A percentile compares a stretch with the other conserved stretches of the same genome.
Conservation (phyloP, 2,329 filamentous ascomycete species). For the Rhynchosporium secalis region DNA sequence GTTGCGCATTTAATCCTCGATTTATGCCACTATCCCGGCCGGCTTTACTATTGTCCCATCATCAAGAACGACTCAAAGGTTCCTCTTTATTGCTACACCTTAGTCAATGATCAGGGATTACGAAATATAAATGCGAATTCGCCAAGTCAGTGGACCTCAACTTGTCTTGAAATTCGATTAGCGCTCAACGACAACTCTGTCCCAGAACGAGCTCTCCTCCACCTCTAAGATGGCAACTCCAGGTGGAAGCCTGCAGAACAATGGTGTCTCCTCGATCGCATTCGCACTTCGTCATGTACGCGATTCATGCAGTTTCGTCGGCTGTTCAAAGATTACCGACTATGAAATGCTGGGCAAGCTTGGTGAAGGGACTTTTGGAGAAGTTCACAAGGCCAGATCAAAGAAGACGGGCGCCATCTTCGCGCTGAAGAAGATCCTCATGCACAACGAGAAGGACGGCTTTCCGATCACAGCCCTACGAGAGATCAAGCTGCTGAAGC, state of each 20-base stretch:
- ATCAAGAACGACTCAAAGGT: neutral
- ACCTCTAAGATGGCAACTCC: conserved; percentile 29
- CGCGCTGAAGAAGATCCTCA: conserved; percentile 96
- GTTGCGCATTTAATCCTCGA: neutral
- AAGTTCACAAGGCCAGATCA: conserved; percentile 87
- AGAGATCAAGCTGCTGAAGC: conserved; percentile 96
- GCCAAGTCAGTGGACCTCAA: neutral
- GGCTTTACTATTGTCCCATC: neutral
- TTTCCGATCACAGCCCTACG: conserved; percentile 98
- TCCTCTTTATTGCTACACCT: neutral
- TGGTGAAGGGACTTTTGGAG: conserved; percentile 95
- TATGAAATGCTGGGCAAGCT: conserved; percentile 82
- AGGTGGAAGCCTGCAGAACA: conserved; percentile 28
- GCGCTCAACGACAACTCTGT: neutral
- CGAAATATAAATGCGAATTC: conserved; percentile 1
- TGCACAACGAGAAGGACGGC: conserved; percentile 99
- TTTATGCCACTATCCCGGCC: neutral
- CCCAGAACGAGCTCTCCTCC: neutral
- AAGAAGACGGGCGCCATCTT: conserved; percentile 73
- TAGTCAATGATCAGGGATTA: conserved; percentile 7
- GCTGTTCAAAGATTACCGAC: conserved; percentile 80
- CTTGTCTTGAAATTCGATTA: neutral
- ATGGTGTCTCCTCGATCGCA: conserved; percentile 51
- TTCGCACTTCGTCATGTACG: conserved; percentile 55
- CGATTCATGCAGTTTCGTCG: conserved; percentile 65